These are phyloP conservation scores for Botrytis deweyae DNA, from an alignment of 2,329 filamentous ascomycete species.

Conservation along the genomic window DNA sequence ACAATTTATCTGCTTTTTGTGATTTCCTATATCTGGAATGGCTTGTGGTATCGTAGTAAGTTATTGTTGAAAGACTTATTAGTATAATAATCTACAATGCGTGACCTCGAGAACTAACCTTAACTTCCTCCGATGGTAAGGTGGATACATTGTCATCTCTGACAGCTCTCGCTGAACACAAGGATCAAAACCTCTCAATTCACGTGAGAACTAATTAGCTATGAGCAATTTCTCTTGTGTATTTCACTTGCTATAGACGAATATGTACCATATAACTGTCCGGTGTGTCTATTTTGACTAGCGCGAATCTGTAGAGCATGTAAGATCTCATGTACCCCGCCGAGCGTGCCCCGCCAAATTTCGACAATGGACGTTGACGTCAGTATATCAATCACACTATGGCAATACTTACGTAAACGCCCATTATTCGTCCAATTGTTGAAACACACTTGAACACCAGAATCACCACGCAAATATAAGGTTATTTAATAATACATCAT, in stretches of 20 bases:
- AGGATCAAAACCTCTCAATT: not conserved
- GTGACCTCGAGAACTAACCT: not conserved
- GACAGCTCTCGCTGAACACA: not conserved
- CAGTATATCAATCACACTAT: not conserved
- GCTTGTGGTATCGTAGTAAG: not conserved
- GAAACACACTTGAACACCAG: too few relatives aligned
- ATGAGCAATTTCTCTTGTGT: not conserved
- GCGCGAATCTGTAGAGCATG: not conserved
- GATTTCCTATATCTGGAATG: not conserved
- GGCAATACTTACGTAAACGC: not conserved
- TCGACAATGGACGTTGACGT: not conserved
- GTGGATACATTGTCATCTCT: not conserved
- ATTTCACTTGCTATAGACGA: not conserved
- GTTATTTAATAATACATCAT: not conserved
- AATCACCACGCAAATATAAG: not conserved
- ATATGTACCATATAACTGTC: not conserved
- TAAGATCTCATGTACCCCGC: not conserved
- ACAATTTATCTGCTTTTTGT: not conserved
- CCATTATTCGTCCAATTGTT: not conserved
- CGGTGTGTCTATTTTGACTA: not conserved
- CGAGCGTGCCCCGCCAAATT: not conserved
- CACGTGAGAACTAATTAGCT: not conserved
- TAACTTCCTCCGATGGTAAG: not conserved
- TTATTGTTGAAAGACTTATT: not conserved
- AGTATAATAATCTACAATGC: not conserved